A percentile compares a stretch with the other conserved stretches of the same genome.
Conservation (phyloP, 306 rosid genomes). For the Medicago ruthenica region DNA sequence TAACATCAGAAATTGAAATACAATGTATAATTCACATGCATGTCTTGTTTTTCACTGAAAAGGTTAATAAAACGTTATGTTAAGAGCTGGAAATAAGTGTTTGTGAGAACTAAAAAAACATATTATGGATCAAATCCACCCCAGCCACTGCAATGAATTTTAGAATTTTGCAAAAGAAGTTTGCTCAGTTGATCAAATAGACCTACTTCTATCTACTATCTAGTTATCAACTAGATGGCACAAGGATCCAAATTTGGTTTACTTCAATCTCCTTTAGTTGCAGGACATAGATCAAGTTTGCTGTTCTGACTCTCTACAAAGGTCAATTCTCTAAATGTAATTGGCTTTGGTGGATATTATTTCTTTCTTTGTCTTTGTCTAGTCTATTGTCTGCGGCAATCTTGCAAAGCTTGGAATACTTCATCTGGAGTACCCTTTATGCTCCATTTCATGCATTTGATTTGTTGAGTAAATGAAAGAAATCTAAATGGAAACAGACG, state of each 20-base stretch:
- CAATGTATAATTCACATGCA: no score
- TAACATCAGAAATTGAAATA: no score
- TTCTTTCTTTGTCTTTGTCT: not conserved
- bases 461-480: not conserved
- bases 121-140: no score
- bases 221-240: not conserved
- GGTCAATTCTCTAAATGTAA: not conserved
- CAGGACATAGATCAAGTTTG: not conserved
- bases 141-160: no score
- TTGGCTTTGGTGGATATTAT: not conserved
- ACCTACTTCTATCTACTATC: not conserved
- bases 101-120: no score
- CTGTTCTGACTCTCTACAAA: not conserved
- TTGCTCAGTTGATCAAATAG: not conserved
- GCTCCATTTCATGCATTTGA: not conserved
- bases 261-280: not conserved
- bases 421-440: not conserved
- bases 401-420: not conserved
- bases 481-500: not conserved
- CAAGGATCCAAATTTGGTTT: not conserved
- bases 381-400: not conserved
- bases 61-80: not conserved
- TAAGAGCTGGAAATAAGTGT: not conserved
- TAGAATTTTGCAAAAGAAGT: no score
- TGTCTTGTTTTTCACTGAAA: no score